Evolutionary conservation across 805 yeast genomes (phyloP), one percentile per base, ranked within the genome.

Genomic region (Kregervanrija delftensis): DNA sequence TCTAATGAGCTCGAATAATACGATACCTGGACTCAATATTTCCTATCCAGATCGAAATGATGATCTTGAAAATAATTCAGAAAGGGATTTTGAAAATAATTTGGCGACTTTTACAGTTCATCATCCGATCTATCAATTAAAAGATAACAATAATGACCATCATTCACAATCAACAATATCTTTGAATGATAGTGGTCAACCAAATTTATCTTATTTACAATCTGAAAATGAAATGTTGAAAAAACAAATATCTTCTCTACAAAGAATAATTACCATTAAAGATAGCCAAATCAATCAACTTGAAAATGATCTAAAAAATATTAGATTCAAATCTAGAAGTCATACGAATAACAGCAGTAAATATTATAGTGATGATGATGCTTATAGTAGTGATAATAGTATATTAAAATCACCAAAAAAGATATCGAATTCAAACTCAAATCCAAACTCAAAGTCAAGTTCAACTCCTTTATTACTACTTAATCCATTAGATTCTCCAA

Each of bases 401-500:
- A 22, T 22, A 22, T 22, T 22, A 22, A 22, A 22, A 32, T 39
- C n/a, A 10, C 32, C n/a, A 9, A 38, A 15, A 40, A 33, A 10
- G 22, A 44, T 17, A 16, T 11, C 12, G 13, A 16, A 40, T 14
- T 44, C 37, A 16, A 36, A 22, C 4, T 10, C 6, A 9, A 16
- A 40, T 14, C 40, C 37, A 16, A 36, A 22, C 4, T 10, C 6
- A 9, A 33, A 9, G 35, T 9, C 28, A 6, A 22, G 28, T 22
- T 6, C 28, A 22, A 22, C 28, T 22, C 8, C 28, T 22, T 22
- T 22, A 6, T 6, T 22, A 17, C 11, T 35, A 22, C n/a, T 58
- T 16, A 54, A 59, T 41, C 62, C 62, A 14, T 41, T 57, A 37
- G 56, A 49, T 39, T 42, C 60, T 13, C 63, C 63, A 9, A 13